Evolutionary conservation across 768 basidiomycete genomes (phyloP), one percentile per base, ranked within the genome.

Genomic region (Amanita rimosa): DNA sequence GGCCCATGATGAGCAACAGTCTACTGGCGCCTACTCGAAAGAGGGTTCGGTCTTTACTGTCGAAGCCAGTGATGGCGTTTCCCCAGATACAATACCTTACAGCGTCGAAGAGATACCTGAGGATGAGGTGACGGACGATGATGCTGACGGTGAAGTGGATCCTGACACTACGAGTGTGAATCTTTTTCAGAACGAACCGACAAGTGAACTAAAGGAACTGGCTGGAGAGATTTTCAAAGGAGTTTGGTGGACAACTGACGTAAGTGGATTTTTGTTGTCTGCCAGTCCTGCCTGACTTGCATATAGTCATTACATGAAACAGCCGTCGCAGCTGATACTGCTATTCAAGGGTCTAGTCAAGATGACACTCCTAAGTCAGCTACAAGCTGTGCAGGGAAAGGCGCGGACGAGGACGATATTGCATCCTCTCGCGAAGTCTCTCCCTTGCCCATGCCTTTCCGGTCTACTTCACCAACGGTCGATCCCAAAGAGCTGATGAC

Each of bases 141-240:
- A 54, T 36, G 52, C 54, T 38, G 51, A 56, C 26, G 48, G 47
- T n/a, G 52, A 57, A 21, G 52, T 39, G 8, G 41, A 52, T 17
- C 38, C 49, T 7, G 52, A 40, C 8, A 17, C n/a, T n/a, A n/a
- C n/a, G 43, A 40, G 40, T 31, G 24, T 44, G 13, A 33, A 49
- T 27, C 22, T 37, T 10, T 44, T 33, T 27, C 48, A 40, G 8
- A 46, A 38, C 14, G 16, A 29, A 16, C 16, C 39, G 21, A 37
- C 29, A 40, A 37, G 21, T 19, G 19, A 45, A 19, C 29, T 35
- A 7, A 19, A 44, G 3, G 62, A 63, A 51, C 47, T 52, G 36
- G 58, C 69, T 9, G 67, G 69, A 49, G 70, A 68, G 55, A 53
- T 60, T 7, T 35, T 54, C 26, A 60, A 57, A 4, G 52, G 44